phyloP scores from a whole-genome alignment of 352 stramenopile species.

The Pythium rishiriense region DNA sequence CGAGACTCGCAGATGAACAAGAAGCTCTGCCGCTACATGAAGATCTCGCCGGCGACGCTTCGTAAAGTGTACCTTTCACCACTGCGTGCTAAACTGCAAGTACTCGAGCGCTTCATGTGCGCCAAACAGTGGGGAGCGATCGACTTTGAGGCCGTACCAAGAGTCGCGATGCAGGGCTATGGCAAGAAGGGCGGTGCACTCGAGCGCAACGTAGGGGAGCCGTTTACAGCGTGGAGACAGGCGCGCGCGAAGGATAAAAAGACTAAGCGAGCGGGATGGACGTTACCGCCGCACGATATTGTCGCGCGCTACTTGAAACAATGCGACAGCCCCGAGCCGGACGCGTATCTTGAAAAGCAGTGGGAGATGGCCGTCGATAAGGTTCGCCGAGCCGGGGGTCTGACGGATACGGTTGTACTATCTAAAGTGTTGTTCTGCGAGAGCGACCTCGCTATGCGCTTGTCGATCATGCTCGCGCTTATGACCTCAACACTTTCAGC shows the following conservation, averaged over 20 bases:
- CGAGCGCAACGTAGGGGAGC: constrained; percentile 32
- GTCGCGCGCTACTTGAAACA: constrained; percentile 37
- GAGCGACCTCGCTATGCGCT: constrained; percentile 34
- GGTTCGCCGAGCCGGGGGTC: background rate
- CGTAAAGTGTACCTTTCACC: constrained; percentile 49
- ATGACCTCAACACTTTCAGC: background rate
- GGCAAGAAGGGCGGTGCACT: constrained; percentile 40
- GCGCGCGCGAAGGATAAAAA: constrained; percentile 29
- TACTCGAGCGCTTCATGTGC: constrained; percentile 51
- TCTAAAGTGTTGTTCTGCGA: constrained; percentile 22
- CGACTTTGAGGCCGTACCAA: constrained; percentile 41
- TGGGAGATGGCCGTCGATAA: background rate
- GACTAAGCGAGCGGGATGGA: constrained; percentile 22
- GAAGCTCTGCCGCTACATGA: constrained; percentile 51
- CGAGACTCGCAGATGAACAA: constrained; percentile 48
- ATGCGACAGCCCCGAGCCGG: background rate
- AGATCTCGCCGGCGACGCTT: constrained; percentile 35
- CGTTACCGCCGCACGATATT: constrained; percentile 45
- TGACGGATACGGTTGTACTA: background rate
- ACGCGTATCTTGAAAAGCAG: background rate
- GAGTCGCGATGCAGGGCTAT: constrained; percentile 46
- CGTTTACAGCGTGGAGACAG: constrained; percentile 36
- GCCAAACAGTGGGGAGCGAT: constrained; percentile 47
- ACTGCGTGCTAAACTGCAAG: constrained; percentile 35
- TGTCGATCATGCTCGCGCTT: constrained; percentile 39